phyloP scores from a whole-genome alignment of 148 eudicot genomes.

The Persicaria tinctoria region DNA sequence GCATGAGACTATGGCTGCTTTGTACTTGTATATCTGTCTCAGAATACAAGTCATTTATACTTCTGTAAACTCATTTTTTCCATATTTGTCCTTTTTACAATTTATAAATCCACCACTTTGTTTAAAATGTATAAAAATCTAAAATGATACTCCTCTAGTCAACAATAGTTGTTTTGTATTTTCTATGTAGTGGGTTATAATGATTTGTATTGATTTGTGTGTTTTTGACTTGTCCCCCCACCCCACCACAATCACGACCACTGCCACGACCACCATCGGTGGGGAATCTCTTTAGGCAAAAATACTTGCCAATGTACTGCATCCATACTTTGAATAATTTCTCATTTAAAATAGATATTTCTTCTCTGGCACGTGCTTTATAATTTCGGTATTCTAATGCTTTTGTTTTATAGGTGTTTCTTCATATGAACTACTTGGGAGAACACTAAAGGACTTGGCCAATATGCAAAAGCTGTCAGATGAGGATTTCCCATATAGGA shows the following conservation, averaged over 20 bases:
- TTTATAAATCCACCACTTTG: too few species aligned
- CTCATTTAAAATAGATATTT: neutral
- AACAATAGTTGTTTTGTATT: too few species aligned
- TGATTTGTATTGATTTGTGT: too few species aligned
- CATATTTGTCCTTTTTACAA: too few species aligned
- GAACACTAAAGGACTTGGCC: slow-evolving; percentile 58
- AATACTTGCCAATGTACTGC: neutral
- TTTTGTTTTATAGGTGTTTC: slow-evolving; percentile 38
- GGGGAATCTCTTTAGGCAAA: neutral
- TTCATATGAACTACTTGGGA: slow-evolving; percentile 52
- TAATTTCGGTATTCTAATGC: neutral
- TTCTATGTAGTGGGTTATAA: too few species aligned
- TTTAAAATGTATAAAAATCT: too few species aligned
- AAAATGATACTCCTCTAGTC: too few species aligned
- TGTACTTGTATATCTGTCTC: neutral
- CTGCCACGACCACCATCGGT: too few species aligned
- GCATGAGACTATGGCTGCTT: neutral
- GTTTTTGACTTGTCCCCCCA: too few species aligned
- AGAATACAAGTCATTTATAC: too few species aligned
- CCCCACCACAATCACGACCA: too few species aligned
- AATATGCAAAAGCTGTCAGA: slow-evolving; percentile 77
- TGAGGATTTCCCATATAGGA: slow-evolving; percentile 64
- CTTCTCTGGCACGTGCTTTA: neutral
- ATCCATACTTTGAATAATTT: neutral
- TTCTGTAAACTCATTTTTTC: too few species aligned